Conservation (phyloP, 1,284 basidiomycete genomes). For the Peniophora sp. region DNA sequence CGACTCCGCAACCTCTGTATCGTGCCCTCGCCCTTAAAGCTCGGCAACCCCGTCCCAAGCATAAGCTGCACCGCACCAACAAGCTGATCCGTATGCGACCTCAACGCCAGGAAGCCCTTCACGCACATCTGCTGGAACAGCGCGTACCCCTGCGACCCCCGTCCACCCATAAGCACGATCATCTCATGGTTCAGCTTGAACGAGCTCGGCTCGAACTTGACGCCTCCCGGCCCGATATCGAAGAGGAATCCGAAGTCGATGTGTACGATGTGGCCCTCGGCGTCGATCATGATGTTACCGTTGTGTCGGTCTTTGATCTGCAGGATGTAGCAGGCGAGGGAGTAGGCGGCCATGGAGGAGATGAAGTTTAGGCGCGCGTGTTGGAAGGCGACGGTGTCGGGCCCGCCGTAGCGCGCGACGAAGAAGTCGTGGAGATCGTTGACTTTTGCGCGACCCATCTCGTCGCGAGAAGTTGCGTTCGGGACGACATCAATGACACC, state of each 20-base stretch:
- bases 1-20: conserved; percentile 84
- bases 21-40: conserved; percentile 93
- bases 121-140: conserved; percentile 92
- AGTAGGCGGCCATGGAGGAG: conserved; percentile 99
- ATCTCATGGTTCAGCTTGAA: conserved; percentile 99
- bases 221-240: conserved; percentile 90
- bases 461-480: conserved; percentile 95
- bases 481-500: conserved; percentile 99
- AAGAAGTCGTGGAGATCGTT: conserved; percentile 96
- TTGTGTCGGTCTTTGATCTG: conserved; percentile 99
- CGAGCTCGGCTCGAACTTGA: conserved; percentile 95
- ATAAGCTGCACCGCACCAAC: conserved; percentile 87
- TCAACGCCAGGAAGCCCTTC: conserved; percentile 92
- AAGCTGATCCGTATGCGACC: conserved; percentile 87
- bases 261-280: conserved; percentile 93
- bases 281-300: conserved; percentile 95
- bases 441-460: conserved; percentile 98
- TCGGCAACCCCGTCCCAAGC: conserved; percentile 91
- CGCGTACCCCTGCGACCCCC: conserved; percentile 87
- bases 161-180: conserved; percentile 96
- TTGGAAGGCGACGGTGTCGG: conserved; percentile 88
- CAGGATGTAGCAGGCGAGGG: conserved; percentile 95
- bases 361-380: conserved; percentile 94
- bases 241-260: conserved; percentile 98
- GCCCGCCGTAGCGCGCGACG: conserved; percentile 87